Evolutionary conservation across 2,329 filamentous ascomycete genomes (phyloP), one percentile per base, ranked within the genome.

Genomic region (Scopulariopsis brevicaulis): DNA sequence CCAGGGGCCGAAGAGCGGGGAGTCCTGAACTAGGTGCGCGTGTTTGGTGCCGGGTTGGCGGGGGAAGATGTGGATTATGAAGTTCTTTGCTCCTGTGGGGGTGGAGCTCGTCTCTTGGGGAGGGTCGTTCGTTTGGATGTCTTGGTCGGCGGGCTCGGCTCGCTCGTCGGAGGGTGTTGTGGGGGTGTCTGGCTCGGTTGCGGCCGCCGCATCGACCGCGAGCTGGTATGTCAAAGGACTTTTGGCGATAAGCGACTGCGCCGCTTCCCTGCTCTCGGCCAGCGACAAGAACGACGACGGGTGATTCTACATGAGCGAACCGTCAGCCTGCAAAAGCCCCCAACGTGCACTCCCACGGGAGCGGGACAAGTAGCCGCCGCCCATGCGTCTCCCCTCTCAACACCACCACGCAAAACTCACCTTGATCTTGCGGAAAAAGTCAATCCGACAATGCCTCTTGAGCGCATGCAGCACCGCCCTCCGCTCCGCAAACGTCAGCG

Each of bases 381-480:
- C 5, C 4, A 11, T n/a, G 2, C 46, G n/a, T 48, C 8, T 52
- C 14, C n/a, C 54, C 25, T n/a, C 22, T 50, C 18, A 10, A 32
- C 28, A 22, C 37, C 5, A 25, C 48, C n/a, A 24, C 7, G 11
- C 48, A 18, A 8, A 46, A 64, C 68, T 54, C 63, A 74, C 74
- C 53, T 72, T 67, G 40, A 77, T 67, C 65, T 72, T 74, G 68
- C 75, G 78, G 66, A 84, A 84, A 40, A 77, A 70, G 48, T 83
- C 77, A 52, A 83, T 72, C 2, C 70, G 67, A 58, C 76, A 77
- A 62, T 77, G 70, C 58, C 72, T 70, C 67, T 81, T 74, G 24
- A 84, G 69, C 32, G 76, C 72, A 51, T 76, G 75, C 37, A 84
- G 69, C 22, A 84, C 72, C 8, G 79, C 79, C 25, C 80, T 77